Conservation (phyloP, 305 asterid genomes). For the Solanum aculeatissimum region DNA sequence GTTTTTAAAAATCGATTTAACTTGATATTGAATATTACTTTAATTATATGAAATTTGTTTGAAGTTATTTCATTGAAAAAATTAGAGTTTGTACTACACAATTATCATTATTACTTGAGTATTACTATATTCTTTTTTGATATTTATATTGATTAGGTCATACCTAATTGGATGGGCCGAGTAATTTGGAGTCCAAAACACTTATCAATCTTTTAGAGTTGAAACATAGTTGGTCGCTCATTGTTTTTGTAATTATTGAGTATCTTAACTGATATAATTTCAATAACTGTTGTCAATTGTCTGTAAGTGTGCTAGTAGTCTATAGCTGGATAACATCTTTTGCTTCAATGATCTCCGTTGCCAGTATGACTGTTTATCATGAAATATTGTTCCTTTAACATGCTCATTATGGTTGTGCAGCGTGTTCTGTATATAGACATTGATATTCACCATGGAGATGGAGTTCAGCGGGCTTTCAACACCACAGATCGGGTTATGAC, state of each 20-base stretch:
- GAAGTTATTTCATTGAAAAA: too few species aligned
- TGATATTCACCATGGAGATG: conserved; percentile 88
- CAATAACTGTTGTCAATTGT: not conserved
- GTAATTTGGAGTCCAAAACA: not conserved
- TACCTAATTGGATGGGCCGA: not conserved
- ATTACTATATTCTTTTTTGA: too few species aligned
- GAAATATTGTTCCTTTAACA: not conserved
- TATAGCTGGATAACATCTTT: not conserved
- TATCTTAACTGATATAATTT: not conserved
- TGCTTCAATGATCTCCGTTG: not conserved
- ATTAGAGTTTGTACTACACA: too few species aligned
- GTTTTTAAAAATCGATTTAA: too few species aligned
- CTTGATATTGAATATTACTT: too few species aligned
- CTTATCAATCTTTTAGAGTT: too few species aligned
- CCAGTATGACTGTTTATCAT: not conserved
- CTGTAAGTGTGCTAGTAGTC: not conserved
- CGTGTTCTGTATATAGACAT: conserved; percentile 75
- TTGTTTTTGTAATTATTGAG: not conserved
- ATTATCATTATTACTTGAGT: too few species aligned
- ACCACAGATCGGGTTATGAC: conserved; percentile 89
- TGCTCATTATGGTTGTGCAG: conserved; percentile 20
- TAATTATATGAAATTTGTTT: too few species aligned
- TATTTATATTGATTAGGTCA: not conserved
- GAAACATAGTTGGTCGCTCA: not conserved
- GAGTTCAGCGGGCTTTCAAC: conserved; percentile 86